Evolutionary conservation across 805 yeast genomes (phyloP), one percentile per base, ranked within the genome.

Genomic region (Sugiyamaella valdiviana): DNA sequence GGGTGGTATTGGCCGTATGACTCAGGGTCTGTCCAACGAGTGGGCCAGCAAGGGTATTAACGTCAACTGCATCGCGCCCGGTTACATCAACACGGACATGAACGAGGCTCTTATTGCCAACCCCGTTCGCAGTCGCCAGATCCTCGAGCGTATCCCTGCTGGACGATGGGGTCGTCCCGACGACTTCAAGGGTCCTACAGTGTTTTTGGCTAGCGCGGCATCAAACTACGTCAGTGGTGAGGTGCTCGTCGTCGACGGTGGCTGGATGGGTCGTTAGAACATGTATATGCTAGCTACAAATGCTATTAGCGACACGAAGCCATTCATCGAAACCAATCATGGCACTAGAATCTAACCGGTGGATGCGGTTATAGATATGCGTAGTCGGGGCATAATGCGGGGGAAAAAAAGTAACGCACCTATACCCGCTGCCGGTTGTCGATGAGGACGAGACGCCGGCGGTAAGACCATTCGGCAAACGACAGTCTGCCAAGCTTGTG

Each of bases 91-190:
- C 57, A 83, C 90, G 14, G 88, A 88, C 39, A 55, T 53, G 56
- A 45, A 45, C 20, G 48, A 45, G 36, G 48, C 48, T 17, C 32
- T 45, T 12, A 68, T 83, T 76, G 81, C 80, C 65, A 50, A 39
- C 51, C 45, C 48, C 2, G 50, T 38, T n/a, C 35, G 43, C 32
- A 40, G 39, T 22, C 75, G 80, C 46, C 73, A 78, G 48, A 83
- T 90, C 87, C 80, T 80, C 58, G 67, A 77, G 23, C 76, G 77
- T 66, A 72, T 80, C 50, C 93, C 93, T 60, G 76, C 80, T 79
- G 77, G 78, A 62, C 78, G 93, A 71, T 79, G 85, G 83, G 88
- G 91, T 39, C 85, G 80, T 59, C 89, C 91, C 53, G 75, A 81
- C 62, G 95, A 85, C 65, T 83, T 83, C 62, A 82, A 81, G 42